These are phyloP conservation scores for Solanum ahanhuiri DNA, from an alignment of 257 asterid genomes.

Conservation along the genomic window DNA sequence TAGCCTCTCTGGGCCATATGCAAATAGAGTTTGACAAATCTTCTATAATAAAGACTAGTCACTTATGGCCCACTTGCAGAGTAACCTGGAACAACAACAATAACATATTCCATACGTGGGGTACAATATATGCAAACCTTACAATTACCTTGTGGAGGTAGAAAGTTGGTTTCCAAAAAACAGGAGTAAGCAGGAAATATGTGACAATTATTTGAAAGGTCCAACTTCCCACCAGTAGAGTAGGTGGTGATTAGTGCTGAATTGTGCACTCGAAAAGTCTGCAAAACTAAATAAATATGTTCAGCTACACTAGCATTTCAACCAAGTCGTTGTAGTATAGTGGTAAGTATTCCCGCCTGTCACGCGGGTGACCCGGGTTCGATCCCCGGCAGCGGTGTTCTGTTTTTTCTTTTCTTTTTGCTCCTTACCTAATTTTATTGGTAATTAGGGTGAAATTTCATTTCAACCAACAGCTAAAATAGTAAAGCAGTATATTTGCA, in stretches of 20 bases:
- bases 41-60: not conserved
- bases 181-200: not conserved
- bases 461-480: not conserved
- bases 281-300: not conserved
- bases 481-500: not conserved
- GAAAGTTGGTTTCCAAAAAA: too few relatives aligned
- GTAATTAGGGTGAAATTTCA: not conserved
- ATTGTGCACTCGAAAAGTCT: not conserved
- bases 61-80: not conserved
- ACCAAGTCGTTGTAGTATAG: constrained; percentile 49
- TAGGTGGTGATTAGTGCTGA: not conserved
- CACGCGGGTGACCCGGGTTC: constrained; percentile 66
- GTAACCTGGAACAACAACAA: not conserved
- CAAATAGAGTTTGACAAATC: not conserved
- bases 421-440: not conserved
- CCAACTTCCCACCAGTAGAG: not conserved
- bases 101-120: too few relatives aligned
- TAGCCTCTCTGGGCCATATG: not conserved
- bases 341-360: constrained; percentile 61
- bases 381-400: constrained; percentile 55
- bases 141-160: too few relatives aligned
- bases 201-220: not conserved
- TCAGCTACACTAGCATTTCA: not conserved
- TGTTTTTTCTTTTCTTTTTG: not conserved
- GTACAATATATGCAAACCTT: too few relatives aligned